phyloP scores from a whole-genome alignment of 345 rosid genomes.

The Pistacia vera region DNA sequence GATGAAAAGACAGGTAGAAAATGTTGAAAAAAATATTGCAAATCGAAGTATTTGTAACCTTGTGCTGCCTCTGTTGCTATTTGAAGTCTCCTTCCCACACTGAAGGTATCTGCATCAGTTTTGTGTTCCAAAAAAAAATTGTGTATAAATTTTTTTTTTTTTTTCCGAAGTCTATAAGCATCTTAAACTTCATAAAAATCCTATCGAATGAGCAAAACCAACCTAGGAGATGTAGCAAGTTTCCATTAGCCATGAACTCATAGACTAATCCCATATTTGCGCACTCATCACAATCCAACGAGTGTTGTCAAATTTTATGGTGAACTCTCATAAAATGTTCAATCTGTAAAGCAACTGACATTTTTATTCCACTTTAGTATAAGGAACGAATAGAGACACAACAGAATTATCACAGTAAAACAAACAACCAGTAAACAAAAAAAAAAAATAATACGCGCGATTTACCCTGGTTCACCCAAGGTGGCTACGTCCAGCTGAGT shows the following conservation, averaged over 20 bases:
- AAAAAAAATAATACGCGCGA: no score
- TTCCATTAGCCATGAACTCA: conserved; percentile 25
- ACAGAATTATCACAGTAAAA: no score
- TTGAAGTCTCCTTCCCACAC: conserved; percentile 31
- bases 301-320: conserved; percentile 21
- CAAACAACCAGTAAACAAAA: no score
- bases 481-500: no score
- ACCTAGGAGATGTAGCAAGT: conserved; percentile 19
- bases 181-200: no score
- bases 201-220: neutral
- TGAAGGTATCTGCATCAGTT: conserved; percentile 2
- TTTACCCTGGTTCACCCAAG: no score
- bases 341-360: neutral
- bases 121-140: no score
- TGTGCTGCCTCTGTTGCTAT: conserved; percentile 32
- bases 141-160: neutral
- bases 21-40: no score
- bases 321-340: conserved; percentile 17
- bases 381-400: no score
- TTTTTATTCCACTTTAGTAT: no score
- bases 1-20: neutral
- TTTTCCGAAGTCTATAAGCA: no score
- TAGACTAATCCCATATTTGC: conserved; percentile 8
- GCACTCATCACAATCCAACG: conserved; percentile 23
- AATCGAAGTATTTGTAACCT: conserved; percentile 15